Evolutionary conservation across 2,329 filamentous ascomycete species (phyloP).

Genomic region (Colletotrichum gloeosporioides): DNA sequence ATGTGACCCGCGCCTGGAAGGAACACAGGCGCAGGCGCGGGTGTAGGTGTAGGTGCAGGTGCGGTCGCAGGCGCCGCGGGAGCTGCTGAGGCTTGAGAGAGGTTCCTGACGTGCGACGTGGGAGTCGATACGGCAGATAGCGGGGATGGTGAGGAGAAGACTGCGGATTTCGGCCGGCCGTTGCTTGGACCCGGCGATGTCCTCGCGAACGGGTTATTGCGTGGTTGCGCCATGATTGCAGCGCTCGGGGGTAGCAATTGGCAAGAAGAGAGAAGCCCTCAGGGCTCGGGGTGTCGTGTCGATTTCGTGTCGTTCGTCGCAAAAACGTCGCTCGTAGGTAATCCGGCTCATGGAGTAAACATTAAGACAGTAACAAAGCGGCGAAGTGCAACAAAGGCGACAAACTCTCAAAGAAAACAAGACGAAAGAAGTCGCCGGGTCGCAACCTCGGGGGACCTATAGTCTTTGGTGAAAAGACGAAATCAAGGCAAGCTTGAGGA

Average conservation of each 20-base stretch:
- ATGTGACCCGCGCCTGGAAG: constrained; percentile 38
- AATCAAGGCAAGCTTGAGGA: constrained; percentile 12
- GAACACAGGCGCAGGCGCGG: constrained; percentile 42
- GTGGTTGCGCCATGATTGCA: constrained; percentile 71
- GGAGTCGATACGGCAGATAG: constrained; percentile 42
- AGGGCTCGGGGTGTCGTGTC: not conserved
- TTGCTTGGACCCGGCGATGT: constrained; percentile 66
- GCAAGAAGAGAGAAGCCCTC: constrained; percentile 7
- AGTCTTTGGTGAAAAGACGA: constrained; percentile 10
- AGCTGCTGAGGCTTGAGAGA: constrained; percentile 65
- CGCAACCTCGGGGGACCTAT: not conserved
- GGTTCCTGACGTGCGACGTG: constrained; percentile 69
- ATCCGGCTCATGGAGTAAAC: constrained; percentile 19
- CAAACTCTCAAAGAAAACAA: constrained; percentile 18
- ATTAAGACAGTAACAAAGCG: constrained; percentile 18
- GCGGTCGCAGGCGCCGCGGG: constrained; percentile 43
- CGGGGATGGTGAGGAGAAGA: constrained; percentile 68
- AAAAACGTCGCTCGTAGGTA: constrained; percentile 13
- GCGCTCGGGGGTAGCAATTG: constrained; percentile 50
- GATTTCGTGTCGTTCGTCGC: constrained; percentile 14
- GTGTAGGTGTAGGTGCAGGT: constrained; percentile 21
- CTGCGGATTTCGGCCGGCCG: constrained; percentile 75
- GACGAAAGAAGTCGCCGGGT: constrained; percentile 3
- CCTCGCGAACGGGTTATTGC: constrained; percentile 81
- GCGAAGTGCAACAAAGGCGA: not conserved